Percentiles rank a stretch among this genome's conserved stretches.
Conservation (phyloP, 352 stramenopile species). For the Pythium pectinolyticum region DNA sequence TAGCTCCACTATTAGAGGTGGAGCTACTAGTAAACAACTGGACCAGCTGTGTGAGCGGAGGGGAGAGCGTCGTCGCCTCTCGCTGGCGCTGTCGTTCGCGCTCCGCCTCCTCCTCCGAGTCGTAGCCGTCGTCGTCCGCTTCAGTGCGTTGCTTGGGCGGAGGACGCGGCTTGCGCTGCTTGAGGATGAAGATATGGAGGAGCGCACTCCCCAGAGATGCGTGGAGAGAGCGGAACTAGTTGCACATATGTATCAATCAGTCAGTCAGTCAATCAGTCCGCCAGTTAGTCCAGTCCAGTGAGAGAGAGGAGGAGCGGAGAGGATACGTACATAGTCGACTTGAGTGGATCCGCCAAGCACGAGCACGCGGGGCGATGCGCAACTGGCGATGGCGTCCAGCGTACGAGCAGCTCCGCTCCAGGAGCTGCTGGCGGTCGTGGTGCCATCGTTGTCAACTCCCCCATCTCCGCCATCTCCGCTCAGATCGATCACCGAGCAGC, state of each 20-base stretch:
- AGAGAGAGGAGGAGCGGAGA: neutral
- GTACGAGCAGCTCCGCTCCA: neutral
- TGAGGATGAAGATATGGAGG: constrained; percentile 43
- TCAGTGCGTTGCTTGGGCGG: constrained; percentile 17
- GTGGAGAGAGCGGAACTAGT: constrained; percentile 38
- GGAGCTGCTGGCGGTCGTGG: too few species aligned
- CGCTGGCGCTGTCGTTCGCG: constrained; percentile 21
- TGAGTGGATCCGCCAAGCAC: constrained; percentile 31
- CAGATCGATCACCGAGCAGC: constrained; percentile 17
- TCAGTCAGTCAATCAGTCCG: neutral
- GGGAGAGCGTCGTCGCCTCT: constrained; percentile 31
- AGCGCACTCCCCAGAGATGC: constrained; percentile 32
- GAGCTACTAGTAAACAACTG: constrained; percentile 22
- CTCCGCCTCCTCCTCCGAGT: constrained; percentile 56
- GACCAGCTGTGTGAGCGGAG: constrained; percentile 37
- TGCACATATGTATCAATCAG: neutral
- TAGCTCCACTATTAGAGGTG: too few species aligned
- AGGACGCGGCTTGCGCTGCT: constrained; percentile 29
- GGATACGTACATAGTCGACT: constrained; percentile 31
- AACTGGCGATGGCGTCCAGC: neutral
- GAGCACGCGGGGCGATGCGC: constrained; percentile 29
- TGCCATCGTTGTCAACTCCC: too few species aligned
- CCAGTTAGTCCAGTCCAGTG: neutral
- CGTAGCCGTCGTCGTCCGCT: constrained; percentile 34
- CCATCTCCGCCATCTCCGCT: too few species aligned